Percentiles rank a stretch among this genome's conserved stretches.
phyloP scores from a whole-genome alignment of 306 rosid species.

The Crataegus laevigata region DNA sequence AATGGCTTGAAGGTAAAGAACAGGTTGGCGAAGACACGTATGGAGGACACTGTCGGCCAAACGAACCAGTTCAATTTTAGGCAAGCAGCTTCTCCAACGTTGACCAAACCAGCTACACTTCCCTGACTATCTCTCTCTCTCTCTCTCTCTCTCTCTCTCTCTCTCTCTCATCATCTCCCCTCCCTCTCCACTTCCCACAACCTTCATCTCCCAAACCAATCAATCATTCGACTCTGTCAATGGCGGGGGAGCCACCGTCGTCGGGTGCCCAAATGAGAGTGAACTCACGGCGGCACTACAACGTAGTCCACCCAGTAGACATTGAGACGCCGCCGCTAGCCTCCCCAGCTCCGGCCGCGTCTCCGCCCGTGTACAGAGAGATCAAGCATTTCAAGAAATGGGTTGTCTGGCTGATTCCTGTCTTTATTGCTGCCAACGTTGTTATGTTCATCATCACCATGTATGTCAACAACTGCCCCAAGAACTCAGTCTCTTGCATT shows the following conservation, averaged over 20 bases:
- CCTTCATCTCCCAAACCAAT: not conserved
- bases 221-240: conserved; percentile 1
- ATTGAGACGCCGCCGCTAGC: conserved; percentile 23
- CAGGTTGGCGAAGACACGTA: not conserved
- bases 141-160: not conserved
- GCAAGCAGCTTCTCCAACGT: not conserved
- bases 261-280: conserved; percentile 36
- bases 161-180: not conserved
- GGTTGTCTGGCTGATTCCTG: conserved; percentile 71
- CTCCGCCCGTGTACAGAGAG: conserved; percentile 18
- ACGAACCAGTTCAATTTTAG: not conserved
- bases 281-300: conserved; percentile 32
- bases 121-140: not conserved
- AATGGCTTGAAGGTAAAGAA: not conserved
- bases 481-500: conserved; percentile 65
- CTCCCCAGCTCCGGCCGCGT: conserved; percentile 13
- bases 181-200: not conserved
- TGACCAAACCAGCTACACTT: not conserved
- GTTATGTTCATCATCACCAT: conserved; percentile 57
- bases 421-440: conserved; percentile 51
- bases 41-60: not conserved
- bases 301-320: conserved; percentile 50
- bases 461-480: conserved; percentile 86
- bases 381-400: conserved; percentile 60
- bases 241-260: conserved; percentile 28